Evolutionary conservation across 2,329 filamentous ascomycete species (phyloP).

Genomic region (Fusarium anguioides): DNA sequence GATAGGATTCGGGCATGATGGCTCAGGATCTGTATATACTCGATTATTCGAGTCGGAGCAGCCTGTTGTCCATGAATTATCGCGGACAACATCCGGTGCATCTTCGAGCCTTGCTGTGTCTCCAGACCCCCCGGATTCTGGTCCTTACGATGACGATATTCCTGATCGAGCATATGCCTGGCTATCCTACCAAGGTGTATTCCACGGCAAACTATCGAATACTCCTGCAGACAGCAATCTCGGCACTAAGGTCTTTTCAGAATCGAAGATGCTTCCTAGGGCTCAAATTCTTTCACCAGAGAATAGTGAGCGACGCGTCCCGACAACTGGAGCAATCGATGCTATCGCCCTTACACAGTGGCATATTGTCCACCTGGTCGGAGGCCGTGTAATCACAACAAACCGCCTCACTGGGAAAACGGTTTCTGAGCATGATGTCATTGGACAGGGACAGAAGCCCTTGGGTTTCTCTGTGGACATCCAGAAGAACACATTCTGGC

Average conservation of each 20-base stretch:
- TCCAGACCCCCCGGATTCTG: conserved; percentile 73
- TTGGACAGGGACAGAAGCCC: conserved; percentile 81
- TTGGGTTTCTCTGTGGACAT: conserved; percentile 89
- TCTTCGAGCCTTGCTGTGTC: conserved; percentile 77
- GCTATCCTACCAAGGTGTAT: conserved; percentile 87
- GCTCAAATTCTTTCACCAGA: conserved; percentile 78
- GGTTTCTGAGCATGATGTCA: conserved; percentile 87
- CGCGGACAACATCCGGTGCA: conserved; percentile 66
- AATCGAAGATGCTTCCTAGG: conserved; percentile 80
- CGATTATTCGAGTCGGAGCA: conserved; percentile 89
- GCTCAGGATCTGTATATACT: conserved; percentile 85
- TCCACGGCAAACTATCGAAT: conserved; percentile 82
- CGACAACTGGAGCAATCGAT: conserved; percentile 77
- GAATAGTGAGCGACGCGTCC: conserved; percentile 70
- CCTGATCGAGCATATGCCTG: conserved; percentile 86
- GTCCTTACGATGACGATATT: conserved; percentile 67
- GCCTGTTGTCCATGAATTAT: conserved; percentile 79
- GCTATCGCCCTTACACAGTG: conserved; percentile 91
- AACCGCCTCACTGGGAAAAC: conserved; percentile 88
- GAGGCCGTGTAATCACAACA: conserved; percentile 83
- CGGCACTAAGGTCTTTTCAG: conserved; percentile 79
- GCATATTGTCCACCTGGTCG: conserved; percentile 87
- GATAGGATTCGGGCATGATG: conserved; percentile 79
- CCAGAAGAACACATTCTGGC: conserved; percentile 97
- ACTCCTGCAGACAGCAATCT: conserved; percentile 69